Conservation (phyloP, 2,329 filamentous ascomycete genomes). For the Fusarium sambucinum region DNA sequence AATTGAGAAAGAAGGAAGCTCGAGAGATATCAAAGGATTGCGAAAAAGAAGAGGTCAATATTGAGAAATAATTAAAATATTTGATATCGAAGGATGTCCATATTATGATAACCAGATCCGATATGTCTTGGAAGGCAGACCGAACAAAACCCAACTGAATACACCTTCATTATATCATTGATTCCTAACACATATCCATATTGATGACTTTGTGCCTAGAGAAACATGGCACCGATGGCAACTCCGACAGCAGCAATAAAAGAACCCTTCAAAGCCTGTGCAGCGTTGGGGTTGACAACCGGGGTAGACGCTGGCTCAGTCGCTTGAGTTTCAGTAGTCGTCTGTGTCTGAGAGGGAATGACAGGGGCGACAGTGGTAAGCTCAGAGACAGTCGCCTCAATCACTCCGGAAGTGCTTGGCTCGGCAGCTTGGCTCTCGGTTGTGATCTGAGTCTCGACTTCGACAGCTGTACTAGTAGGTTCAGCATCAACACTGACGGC, state of each 20-base stretch:
- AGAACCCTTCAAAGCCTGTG: conserved; percentile 7
- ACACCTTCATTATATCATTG: too few relatives aligned
- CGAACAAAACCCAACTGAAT: neutral
- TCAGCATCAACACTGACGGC: conserved; percentile 1
- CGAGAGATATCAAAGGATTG: neutral
- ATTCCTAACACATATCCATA: neutral
- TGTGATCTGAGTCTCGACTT: neutral
- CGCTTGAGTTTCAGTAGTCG: neutral
- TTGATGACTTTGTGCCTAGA: neutral
- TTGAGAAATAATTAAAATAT: neutral
- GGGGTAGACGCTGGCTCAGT: neutral
- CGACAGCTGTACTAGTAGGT: neutral
- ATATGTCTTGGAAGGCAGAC: too few relatives aligned
- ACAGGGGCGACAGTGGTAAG: conserved; percentile 17
- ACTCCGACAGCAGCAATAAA: conserved; percentile 1
- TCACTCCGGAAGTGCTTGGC: neutral
- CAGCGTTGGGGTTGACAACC: conserved; percentile 6
- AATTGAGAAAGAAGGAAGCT: neutral
- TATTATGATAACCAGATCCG: neutral
- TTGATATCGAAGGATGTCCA: neutral
- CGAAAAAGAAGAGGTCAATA: neutral
- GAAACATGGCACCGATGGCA: conserved; percentile 14
- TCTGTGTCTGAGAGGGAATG: conserved; percentile 2
- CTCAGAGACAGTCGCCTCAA: neutral
- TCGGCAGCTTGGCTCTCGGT: neutral